phyloP scores from a whole-genome alignment of 1,284 basidiomycete genomes.

The Ganoderma meredithae region DNA sequence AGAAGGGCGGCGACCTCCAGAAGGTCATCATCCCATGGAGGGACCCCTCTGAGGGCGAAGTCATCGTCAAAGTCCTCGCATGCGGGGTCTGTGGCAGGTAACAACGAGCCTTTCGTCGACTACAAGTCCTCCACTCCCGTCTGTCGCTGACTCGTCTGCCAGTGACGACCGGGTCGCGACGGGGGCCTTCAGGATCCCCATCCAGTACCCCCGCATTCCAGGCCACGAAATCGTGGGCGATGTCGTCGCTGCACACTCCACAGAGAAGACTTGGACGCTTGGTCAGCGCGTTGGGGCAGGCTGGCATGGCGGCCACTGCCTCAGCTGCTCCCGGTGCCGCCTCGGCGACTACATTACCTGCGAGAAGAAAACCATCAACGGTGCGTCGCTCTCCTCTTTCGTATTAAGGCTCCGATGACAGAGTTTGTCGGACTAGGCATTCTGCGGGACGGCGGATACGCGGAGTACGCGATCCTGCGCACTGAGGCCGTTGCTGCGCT shows the following conservation, averaged over 20 bases:
- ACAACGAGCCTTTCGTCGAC: background rate
- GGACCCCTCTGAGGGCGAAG: conserved; percentile 32
- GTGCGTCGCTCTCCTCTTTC: conserved; percentile 37
- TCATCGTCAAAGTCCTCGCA: conserved; percentile 39
- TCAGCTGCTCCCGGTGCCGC: conserved; percentile 34
- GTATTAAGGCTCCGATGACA: background rate
- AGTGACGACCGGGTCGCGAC: conserved; percentile 34
- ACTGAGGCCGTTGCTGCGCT: conserved; percentile 67
- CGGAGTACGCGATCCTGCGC: conserved; percentile 33
- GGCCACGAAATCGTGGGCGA: conserved; percentile 41
- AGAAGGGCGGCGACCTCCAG: conserved; percentile 29
- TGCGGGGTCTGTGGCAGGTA: conserved; percentile 40
- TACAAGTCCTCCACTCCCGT: background rate
- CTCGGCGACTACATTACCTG: conserved; percentile 35
- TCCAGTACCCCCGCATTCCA: conserved; percentile 32
- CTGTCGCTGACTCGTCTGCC: background rate
- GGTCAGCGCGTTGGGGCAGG: conserved; percentile 38
- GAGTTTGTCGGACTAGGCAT: conserved; percentile 19
- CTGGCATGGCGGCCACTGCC: conserved; percentile 41
- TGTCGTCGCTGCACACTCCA: conserved; percentile 34
- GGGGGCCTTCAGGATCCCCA: conserved; percentile 17
- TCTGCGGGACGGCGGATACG: conserved; percentile 30
- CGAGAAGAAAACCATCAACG: conserved; percentile 29
- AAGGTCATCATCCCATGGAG: conserved; percentile 34
- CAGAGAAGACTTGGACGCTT: conserved; percentile 36